These are phyloP conservation scores for Lycium ferocissimum DNA, from an alignment of 257 asterid genomes.

Conservation along the genomic window DNA sequence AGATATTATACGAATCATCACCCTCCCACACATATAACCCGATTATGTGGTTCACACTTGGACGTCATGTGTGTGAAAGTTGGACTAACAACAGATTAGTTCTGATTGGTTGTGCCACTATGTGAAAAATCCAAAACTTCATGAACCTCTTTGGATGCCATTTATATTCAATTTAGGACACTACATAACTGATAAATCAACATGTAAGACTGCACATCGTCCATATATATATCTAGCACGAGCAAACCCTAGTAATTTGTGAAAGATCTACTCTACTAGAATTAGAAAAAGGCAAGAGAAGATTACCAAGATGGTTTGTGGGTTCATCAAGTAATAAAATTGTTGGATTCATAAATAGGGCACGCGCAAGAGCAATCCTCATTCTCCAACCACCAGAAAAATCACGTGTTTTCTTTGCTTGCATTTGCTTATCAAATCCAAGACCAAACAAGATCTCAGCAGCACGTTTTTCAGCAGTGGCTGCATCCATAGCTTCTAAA, in stretches of 20 bases:
- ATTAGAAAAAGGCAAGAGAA: slow-evolving; percentile 2
- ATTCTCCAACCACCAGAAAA: slow-evolving; percentile 99
- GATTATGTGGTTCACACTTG: neutral
- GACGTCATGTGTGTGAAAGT: neutral
- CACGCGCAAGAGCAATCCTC: slow-evolving; percentile 98
- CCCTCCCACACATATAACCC: neutral
- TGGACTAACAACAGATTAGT: neutral
- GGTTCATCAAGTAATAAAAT: slow-evolving; percentile 94
- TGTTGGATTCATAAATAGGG: slow-evolving; percentile 96
- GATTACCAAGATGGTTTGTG: slow-evolving; percentile 94
- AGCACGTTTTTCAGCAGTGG: slow-evolving; percentile 98
- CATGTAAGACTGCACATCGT: neutral
- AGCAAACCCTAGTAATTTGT: neutral
- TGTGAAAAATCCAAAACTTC: neutral
- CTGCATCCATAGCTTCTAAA: slow-evolving; percentile 88
- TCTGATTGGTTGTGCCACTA: neutral
- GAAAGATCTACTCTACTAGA: neutral
- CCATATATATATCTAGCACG: slow-evolving; percentile 3
- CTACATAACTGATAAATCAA: neutral
- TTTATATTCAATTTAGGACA: neutral
- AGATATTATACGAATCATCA: neutral
- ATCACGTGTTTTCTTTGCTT: slow-evolving; percentile 89
- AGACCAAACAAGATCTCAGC: slow-evolving; percentile 96
- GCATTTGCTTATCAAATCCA: slow-evolving; percentile 91
- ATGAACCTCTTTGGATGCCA: neutral